phyloP scores from a whole-genome alignment of 2,329 filamentous ascomycete species.

The Falciphora oryzae region DNA sequence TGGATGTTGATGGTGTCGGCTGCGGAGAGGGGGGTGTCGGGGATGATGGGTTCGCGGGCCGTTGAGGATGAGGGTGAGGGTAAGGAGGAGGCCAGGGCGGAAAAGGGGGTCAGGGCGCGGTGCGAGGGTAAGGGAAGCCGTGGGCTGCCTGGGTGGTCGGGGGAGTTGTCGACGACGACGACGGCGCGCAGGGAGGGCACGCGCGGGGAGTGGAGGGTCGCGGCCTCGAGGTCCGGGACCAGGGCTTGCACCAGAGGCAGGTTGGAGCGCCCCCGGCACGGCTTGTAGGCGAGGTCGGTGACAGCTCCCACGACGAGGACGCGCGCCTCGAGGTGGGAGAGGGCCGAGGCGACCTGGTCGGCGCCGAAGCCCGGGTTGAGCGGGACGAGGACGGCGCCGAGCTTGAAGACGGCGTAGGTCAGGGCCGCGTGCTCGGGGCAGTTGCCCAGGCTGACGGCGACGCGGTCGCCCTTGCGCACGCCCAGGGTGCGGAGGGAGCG shows the following conservation, averaged over 20 bases:
- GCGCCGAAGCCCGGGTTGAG: conserved; percentile 86
- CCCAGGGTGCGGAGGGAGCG: conserved; percentile 63
- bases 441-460: conserved; percentile 84
- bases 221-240: conserved; percentile 34
- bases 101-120: conserved; percentile 40
- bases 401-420: conserved; percentile 87
- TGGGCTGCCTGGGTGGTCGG: conserved; percentile 34
- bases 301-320: conserved; percentile 82
- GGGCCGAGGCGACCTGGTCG: conserved; percentile 68
- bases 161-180: conserved; percentile 73
- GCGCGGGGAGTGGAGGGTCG: conserved; percentile 32
- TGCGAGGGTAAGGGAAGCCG: conserved; percentile 36
- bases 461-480: conserved; percentile 74
- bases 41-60: conserved; percentile 29
- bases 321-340: conserved; percentile 66
- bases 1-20: conserved; percentile 87
- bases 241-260: conserved; percentile 39
- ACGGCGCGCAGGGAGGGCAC: conserved; percentile 67
- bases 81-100: conserved; percentile 29
- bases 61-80: conserved; percentile 15
- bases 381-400: conserved; percentile 91
- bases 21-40: conserved; percentile 43
- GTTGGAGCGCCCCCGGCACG: conserved; percentile 48
- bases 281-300: conserved; percentile 70
- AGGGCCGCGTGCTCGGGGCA: conserved; percentile 75